Base-by-base conservation (phyloP, 2,329 filamentous ascomycete genomes). In the Pseudogymnoascus sp. region DNA sequence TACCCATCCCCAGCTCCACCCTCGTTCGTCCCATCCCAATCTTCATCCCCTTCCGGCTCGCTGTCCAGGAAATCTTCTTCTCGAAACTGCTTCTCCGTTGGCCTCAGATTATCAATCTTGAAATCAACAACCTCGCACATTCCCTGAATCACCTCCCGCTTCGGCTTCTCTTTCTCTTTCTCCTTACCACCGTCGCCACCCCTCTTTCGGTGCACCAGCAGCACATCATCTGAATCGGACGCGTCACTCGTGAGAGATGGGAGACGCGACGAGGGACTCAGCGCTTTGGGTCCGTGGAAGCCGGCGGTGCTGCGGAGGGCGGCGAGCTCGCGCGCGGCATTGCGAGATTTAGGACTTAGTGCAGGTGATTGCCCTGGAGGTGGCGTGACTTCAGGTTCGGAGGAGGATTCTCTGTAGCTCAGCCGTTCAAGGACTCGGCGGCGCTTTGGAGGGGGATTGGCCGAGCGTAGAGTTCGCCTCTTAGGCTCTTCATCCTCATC, bases 61-160 rank as follows among this genome's bases (percentile, higher is more conserved):
- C 75, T 75, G 65, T 84, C 82, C 12, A 90, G 74, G 69, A 93
- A 93, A 71, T 93, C 89, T 1, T 82, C 84, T 78, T 91, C 90
- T 21, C 81, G 82, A 67, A 82, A 90, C 65, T 88, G 85, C 23
- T 82, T 77, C 75, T 91, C 89, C 2, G 81, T 81, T 4, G 87
- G 86, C 65, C 90, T 87, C 71, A 90, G 83, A 72, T 93, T 93
- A 74, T 93, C 90, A 67, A 93, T 87, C 50, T 84, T 78, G 46
- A 93, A 82, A 65, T 89, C 83, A 16, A 93, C 89, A 5, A 85
- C 79, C 42, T 86, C 81, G 70, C 89, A 93, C 67, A 88, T 79
- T 1, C 89, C 89, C 65, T 93, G 89, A 25, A 88, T 75, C 64
- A 80, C 34, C 25, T 78, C 74, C 42, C 72, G 73, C 34, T 40